These are phyloP conservation scores for Ulmus americana DNA, from an alignment of 331 rosid genomes.

Conservation along the genomic window DNA sequence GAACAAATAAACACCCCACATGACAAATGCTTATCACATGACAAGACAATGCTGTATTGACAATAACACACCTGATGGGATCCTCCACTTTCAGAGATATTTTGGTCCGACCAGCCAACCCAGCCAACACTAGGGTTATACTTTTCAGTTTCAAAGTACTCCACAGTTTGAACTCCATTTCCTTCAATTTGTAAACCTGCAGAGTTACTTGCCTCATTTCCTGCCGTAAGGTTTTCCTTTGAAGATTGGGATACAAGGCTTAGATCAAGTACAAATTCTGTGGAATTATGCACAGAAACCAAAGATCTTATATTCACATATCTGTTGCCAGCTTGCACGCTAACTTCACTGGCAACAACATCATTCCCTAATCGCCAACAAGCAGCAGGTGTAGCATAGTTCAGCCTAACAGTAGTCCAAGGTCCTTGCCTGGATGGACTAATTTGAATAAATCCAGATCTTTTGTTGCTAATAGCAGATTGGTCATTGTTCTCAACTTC, in stretches of 20 bases:
- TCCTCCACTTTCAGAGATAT: constrained; percentile 41
- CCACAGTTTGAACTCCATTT: constrained; percentile 41
- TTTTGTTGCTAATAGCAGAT: constrained; percentile 28
- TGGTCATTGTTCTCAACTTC: constrained; percentile 43
- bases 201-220: constrained; percentile 31
- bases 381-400: constrained; percentile 92
- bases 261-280: constrained; percentile 63
- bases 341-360: constrained; percentile 94
- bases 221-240: constrained; percentile 23
- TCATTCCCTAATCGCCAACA: constrained; percentile 93
- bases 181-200: constrained; percentile 35
- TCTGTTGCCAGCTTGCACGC: constrained; percentile 77
- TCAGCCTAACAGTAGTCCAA: constrained; percentile 93
- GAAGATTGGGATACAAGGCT: constrained; percentile 51
- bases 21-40: no score
- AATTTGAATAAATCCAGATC: constrained; percentile 85
- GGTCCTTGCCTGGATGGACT: constrained; percentile 94
- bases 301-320: constrained; percentile 81
- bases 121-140: constrained; percentile 47
- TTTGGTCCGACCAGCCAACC: constrained; percentile 45
- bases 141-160: constrained; percentile 66
- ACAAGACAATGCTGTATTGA: no score
- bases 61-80: constrained; percentile 40
- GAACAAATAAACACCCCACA: no score
- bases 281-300: constrained; percentile 71